Evolutionary conservation across 805 yeast genomes (phyloP).

Genomic region (Candida endomychidarum): DNA sequence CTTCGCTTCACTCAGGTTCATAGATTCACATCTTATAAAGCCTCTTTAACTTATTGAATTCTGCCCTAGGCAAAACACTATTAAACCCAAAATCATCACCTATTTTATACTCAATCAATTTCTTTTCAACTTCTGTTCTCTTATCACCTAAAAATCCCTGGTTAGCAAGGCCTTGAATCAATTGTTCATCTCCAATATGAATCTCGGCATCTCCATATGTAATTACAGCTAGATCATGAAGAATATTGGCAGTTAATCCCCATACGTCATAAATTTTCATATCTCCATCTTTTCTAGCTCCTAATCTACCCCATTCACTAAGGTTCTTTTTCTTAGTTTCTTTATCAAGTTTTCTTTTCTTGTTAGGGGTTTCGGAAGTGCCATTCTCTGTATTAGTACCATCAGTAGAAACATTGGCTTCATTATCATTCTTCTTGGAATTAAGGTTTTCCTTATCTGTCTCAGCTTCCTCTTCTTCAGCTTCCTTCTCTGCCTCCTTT

Average conservation of each 20-base stretch:
- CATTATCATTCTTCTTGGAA: too few species aligned
- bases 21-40: conserved; percentile 32
- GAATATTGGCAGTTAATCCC: conserved; percentile 80
- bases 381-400: too few species aligned
- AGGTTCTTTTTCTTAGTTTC: conserved; percentile 17
- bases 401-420: too few species aligned
- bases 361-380: background rate
- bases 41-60: conserved; percentile 40
- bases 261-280: conserved; percentile 66
- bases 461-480: conserved; percentile 11
- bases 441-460: too few species aligned
- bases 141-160: conserved; percentile 53
- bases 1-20: too few species aligned
- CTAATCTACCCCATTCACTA: conserved; percentile 38
- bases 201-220: conserved; percentile 30
- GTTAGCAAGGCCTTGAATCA: conserved; percentile 56
- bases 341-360: background rate
- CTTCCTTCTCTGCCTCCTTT: conserved; percentile 36
- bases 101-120: conserved; percentile 40
- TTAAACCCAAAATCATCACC: conserved; percentile 42
- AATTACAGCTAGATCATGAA: conserved; percentile 67
- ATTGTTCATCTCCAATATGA: conserved; percentile 58
- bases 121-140: conserved; percentile 54
- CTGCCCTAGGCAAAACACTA: conserved; percentile 45
- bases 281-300: conserved; percentile 35